Evolutionary conservation across 805 yeast species (phyloP).

Genomic region (Candida adriatica): DNA sequence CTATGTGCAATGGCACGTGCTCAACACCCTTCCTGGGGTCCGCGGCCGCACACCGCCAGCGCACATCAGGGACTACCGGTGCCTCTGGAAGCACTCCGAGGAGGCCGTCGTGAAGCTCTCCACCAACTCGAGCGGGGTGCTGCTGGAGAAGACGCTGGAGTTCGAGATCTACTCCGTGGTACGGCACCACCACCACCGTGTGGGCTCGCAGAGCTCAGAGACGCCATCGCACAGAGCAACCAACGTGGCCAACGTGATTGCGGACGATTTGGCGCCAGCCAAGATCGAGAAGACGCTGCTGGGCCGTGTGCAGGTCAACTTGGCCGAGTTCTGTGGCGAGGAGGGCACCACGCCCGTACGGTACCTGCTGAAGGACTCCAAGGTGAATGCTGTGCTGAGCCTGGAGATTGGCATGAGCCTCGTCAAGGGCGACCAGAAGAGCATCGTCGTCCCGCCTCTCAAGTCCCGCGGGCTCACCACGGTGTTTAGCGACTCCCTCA

Average conservation of each 20-base stretch:
- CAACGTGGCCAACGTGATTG: constrained; percentile 3
- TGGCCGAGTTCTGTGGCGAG: constrained; percentile 58
- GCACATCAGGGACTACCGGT: constrained; percentile 45
- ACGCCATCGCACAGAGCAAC: constrained; percentile 2
- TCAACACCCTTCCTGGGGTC: constrained; percentile 40
- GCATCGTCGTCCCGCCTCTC: constrained; percentile 36
- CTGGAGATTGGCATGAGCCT: constrained; percentile 47
- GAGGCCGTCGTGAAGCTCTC: constrained; percentile 34
- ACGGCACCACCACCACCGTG: constrained; percentile 13
- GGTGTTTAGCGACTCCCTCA: constrained; percentile 23
- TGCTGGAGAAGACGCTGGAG: constrained; percentile 30
- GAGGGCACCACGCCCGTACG: constrained; percentile 45
- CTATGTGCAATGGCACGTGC: constrained; percentile 54
- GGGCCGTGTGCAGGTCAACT: constrained; percentile 62
- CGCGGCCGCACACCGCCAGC: constrained; percentile 38
- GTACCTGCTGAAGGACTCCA: constrained; percentile 69
- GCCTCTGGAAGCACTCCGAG: constrained; percentile 37
- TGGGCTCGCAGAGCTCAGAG: constrained; percentile 4
- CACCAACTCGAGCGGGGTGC: constrained; percentile 27
- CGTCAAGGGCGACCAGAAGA: constrained; percentile 34
- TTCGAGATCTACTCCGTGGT: constrained; percentile 35
- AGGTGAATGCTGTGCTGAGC: constrained; percentile 73
- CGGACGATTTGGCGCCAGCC: constrained; percentile 4
- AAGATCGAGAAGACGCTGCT: constrained; percentile 35
- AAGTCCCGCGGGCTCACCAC: constrained; percentile 44